Conservation (phyloP, 2,329 filamentous ascomycete species). For the Exophiala sideris region DNA sequence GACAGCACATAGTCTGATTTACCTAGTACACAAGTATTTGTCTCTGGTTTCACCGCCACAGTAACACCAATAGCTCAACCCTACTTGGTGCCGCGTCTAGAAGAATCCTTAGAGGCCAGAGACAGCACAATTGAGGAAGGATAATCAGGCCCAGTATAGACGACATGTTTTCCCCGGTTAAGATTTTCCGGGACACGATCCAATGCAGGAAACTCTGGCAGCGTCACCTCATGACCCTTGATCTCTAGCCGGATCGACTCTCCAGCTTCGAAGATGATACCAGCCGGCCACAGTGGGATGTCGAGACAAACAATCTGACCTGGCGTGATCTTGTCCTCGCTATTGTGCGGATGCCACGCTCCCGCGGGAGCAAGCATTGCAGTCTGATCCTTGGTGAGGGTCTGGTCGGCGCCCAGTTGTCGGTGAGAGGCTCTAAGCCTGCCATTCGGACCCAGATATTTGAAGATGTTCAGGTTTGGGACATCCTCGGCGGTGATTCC, state of each 20-base stretch:
- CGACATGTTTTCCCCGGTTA: conserved; percentile 13
- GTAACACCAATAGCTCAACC: too few relatives aligned
- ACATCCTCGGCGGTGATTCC: conserved; percentile 30
- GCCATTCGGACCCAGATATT: conserved; percentile 43
- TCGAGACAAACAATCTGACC: conserved; percentile 46
- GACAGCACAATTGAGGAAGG: conserved; percentile 15
- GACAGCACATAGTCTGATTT: too few relatives aligned
- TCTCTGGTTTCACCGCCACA: too few relatives aligned
- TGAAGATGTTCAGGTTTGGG: conserved; percentile 39
- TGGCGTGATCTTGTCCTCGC: conserved; percentile 39
- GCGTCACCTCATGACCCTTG: conserved; percentile 18
- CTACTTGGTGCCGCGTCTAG: neutral
- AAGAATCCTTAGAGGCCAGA: neutral
- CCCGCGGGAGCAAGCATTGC: conserved; percentile 9
- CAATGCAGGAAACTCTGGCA: conserved; percentile 16
- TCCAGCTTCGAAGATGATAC: conserved; percentile 45
- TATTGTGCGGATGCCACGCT: conserved; percentile 39
- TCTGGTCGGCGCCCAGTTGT: conserved; percentile 35
- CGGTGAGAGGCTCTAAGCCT: conserved; percentile 47
- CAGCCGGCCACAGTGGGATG: conserved; percentile 49
- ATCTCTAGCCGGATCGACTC: conserved; percentile 29
- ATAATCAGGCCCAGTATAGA: conserved; percentile 10
- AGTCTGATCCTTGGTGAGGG: conserved; percentile 28
- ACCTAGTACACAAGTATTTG: too few relatives aligned
- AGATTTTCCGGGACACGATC: conserved; percentile 5